phyloP scores from a whole-genome alignment of 2,329 filamentous ascomycete species.

The Pseudocercospora eumusae region DNA sequence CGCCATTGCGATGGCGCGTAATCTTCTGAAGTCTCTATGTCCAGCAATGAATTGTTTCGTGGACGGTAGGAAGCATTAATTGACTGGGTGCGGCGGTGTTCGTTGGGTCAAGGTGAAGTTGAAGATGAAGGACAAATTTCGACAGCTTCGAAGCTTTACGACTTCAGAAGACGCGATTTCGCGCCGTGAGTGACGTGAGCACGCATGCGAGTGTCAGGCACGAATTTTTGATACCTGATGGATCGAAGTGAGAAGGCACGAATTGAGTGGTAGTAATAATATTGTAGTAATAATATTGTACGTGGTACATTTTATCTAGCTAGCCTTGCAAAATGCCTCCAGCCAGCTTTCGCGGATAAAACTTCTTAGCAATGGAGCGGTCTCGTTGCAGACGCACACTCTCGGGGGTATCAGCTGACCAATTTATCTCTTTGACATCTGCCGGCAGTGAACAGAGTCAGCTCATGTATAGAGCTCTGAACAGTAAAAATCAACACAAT shows the following conservation, averaged over 20 bases:
- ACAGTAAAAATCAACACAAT: conserved; percentile 22
- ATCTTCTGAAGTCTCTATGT: background rate
- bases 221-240: background rate
- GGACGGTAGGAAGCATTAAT: no score
- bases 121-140: background rate
- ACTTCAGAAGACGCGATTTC: conserved; percentile 5
- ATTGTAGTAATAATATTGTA: conserved; percentile 7
- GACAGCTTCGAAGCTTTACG: conserved; percentile 1
- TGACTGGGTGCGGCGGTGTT: background rate
- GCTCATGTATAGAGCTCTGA: conserved; percentile 17
- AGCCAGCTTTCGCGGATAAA: conserved; percentile 15
- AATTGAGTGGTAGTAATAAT: background rate
- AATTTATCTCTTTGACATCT: conserved; percentile 19
- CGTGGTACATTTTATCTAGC: conserved; percentile 10
- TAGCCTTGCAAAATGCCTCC: conserved; percentile 16
- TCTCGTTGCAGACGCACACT: conserved; percentile 11
- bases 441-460: conserved; percentile 18
- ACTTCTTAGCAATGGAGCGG: conserved; percentile 19
- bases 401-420: conserved; percentile 31
- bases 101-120: background rate
- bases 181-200: background rate
- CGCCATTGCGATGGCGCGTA: conserved; percentile 52
- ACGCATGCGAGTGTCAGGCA: background rate
- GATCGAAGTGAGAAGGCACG: background rate
- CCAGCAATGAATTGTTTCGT: background rate